Conservation (phyloP, 2,329 filamentous ascomycete genomes). For the Tricladium varicosporioides region DNA sequence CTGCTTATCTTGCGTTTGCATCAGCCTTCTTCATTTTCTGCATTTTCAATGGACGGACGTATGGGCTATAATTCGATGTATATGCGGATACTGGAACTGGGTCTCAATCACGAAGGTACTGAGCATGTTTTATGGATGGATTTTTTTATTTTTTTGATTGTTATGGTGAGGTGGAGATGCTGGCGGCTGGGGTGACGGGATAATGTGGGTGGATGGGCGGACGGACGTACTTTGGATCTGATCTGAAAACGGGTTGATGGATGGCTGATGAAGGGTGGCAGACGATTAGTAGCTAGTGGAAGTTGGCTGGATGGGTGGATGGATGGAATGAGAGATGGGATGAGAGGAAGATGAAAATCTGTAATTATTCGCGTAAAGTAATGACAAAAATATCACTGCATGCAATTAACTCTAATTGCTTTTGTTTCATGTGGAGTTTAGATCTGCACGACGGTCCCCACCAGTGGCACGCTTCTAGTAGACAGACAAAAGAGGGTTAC, state of each 20-base stretch:
- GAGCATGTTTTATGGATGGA: constrained; percentile 8
- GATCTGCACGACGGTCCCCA: too few relatives aligned
- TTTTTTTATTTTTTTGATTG: constrained; percentile 1
- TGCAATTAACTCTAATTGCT: neutral
- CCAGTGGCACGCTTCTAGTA: too few relatives aligned
- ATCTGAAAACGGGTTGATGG: neutral
- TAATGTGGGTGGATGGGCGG: neutral
- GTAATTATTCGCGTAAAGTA: neutral
- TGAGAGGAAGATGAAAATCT: neutral
- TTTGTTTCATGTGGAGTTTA: too few relatives aligned
- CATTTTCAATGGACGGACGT: constrained; percentile 15
- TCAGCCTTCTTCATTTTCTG: constrained; percentile 8
- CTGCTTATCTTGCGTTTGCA: constrained; percentile 4
- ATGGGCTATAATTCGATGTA: constrained; percentile 7
- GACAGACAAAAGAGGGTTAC: too few relatives aligned
- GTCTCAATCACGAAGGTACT: neutral
- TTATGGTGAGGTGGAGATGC: neutral
- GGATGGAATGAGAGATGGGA: neutral
- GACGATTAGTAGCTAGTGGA: neutral
- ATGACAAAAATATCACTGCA: neutral
- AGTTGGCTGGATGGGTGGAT: neutral
- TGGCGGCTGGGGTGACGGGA: neutral
- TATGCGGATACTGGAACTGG: neutral
- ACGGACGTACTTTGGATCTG: constrained; percentile 5
- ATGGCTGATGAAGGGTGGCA: neutral